Evolutionary conservation across 1,139 yeast species (phyloP).

Genomic region (Blastobotrys apis): DNA sequence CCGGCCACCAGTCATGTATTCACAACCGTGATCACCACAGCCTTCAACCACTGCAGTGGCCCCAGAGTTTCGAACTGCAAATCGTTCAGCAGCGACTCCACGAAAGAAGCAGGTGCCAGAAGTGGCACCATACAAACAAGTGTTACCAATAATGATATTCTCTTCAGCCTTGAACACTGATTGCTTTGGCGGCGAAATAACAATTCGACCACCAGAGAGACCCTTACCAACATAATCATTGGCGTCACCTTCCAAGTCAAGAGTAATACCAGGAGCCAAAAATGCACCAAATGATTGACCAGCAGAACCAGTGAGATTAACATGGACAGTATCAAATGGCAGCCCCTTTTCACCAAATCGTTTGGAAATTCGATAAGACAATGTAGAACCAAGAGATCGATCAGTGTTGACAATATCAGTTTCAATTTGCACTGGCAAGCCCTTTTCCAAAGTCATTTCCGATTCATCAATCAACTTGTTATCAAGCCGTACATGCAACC

Average conservation of each 20-base stretch:
- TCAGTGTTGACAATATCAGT: conserved; percentile 93
- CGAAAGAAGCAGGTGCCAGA: conserved; percentile 90
- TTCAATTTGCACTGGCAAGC: conserved; percentile 90
- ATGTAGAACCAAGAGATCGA: conserved; percentile 91
- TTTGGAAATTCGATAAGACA: conserved; percentile 90
- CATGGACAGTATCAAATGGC: conserved; percentile 95
- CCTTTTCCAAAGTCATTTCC: conserved; percentile 87
- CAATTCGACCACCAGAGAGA: conserved; percentile 87
- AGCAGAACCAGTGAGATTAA: conserved; percentile 85
- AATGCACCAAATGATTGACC: conserved; percentile 99
- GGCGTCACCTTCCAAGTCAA: conserved; percentile 95
- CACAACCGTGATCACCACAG: conserved; percentile 98
- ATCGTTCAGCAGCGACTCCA: conserved; percentile 98
- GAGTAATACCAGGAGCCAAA: conserved; percentile 91
- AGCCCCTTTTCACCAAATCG: conserved; percentile 88
- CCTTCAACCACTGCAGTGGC: conserved; percentile 97
- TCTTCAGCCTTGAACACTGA: conserved; percentile 90
- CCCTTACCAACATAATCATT: conserved; percentile 98
- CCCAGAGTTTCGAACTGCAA: conserved; percentile 97
- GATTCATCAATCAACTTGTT: conserved; percentile 95
- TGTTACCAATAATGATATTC: conserved; percentile 94
- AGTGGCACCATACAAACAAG: conserved; percentile 97
- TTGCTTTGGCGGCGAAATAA: conserved; percentile 85
- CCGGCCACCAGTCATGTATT: conserved; percentile 99
- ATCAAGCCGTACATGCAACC: conserved; percentile 86